Conservation (phyloP, 352 stramenopile species). For the Elongisporangium anandrum region DNA sequence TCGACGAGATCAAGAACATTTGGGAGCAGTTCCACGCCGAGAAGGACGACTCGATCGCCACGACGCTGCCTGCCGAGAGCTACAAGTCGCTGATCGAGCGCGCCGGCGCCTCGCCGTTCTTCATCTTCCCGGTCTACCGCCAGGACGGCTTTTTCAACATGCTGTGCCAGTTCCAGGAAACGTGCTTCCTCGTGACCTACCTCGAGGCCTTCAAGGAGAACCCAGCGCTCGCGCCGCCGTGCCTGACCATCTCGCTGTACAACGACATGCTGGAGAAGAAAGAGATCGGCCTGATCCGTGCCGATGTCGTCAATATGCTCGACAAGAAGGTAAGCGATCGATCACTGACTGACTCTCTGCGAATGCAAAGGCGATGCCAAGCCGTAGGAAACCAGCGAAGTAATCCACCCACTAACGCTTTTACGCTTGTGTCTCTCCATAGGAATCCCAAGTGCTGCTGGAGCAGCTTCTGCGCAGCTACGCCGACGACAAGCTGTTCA, state of each 20-base stretch:
- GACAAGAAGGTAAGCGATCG: conserved; percentile 54
- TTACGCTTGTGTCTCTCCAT: neutral
- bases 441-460: conserved; percentile 68
- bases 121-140: conserved; percentile 82
- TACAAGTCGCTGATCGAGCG: conserved; percentile 49
- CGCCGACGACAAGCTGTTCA: conserved; percentile 56
- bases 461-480: conserved; percentile 65
- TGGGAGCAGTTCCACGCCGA: conserved; percentile 78
- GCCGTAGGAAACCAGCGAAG: no score
- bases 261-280: conserved; percentile 73
- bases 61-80: conserved; percentile 26
- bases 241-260: conserved; percentile 77
- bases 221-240: conserved; percentile 64
- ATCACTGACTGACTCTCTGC: neutral
- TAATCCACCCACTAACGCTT: neutral
- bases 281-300: conserved; percentile 64
- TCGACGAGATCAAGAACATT: conserved; percentile 54
- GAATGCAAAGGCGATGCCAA: neutral
- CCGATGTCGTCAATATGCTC: conserved; percentile 84
- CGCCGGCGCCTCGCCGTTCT: conserved; percentile 55
- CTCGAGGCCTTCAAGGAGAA: conserved; percentile 88
- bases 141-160: conserved; percentile 87
- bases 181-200: conserved; percentile 84
- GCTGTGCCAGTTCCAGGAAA: conserved; percentile 87
- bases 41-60: conserved; percentile 71